phyloP scores from a whole-genome alignment of 768 basidiomycete species.

The Phlebiopsis gigantea region DNA sequence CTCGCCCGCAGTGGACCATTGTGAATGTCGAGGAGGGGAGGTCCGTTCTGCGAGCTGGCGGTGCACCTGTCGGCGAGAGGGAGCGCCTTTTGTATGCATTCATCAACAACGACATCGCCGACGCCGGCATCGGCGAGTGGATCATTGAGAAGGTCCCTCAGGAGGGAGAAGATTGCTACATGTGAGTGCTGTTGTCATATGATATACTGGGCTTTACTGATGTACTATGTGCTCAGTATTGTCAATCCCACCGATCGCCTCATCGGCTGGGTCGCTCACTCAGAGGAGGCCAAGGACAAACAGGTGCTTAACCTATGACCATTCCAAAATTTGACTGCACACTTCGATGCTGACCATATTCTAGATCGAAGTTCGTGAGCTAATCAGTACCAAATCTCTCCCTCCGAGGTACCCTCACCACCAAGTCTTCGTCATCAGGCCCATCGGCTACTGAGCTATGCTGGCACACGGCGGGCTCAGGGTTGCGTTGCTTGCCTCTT shows the following conservation, averaged over 20 bases:
- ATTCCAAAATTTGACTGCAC: not conserved
- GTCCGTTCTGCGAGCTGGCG: not conserved
- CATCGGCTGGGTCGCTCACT: not conserved
- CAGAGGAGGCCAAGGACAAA: not conserved
- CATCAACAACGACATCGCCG: not conserved
- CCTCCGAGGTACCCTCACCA: not conserved
- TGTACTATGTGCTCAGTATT: not conserved
- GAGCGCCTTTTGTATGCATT: not conserved
- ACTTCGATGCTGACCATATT: not conserved
- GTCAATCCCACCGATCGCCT: not conserved
- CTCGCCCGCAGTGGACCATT: not conserved
- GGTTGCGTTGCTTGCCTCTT: no score
- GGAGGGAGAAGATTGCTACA: not conserved
- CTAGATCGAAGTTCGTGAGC: not conserved
- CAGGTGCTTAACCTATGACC: not conserved
- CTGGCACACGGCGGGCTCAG: no score
- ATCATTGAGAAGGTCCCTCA: not conserved
- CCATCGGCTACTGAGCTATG: no score
- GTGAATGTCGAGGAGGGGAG: not conserved
- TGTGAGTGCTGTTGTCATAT: not conserved
- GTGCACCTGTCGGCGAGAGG: not conserved
- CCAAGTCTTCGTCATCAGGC: no score
- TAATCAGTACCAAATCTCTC: not conserved
- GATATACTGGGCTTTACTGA: not conserved
- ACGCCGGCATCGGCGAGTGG: not conserved